Evolutionary conservation across 1,284 basidiomycete genomes (phyloP).

Genomic region (Cutaneotrichosporon spelunceum): DNA sequence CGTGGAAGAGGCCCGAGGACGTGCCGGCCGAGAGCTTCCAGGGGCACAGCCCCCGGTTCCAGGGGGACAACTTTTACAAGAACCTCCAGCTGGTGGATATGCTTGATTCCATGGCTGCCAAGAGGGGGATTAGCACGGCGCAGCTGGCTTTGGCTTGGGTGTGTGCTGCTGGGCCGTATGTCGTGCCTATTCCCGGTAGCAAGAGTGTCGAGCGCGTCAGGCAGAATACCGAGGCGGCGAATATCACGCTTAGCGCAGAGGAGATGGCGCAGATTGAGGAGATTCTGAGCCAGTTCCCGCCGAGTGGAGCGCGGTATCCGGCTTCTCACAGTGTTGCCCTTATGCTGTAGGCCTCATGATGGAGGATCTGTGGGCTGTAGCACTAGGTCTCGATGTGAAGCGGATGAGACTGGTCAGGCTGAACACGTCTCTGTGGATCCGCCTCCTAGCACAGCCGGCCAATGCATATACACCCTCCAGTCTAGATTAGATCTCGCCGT

Average conservation of each 20-base stretch:
- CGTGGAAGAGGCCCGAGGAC: conserved; percentile 56
- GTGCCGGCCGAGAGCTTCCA: conserved; percentile 53
- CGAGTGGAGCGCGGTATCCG: conserved; percentile 37
- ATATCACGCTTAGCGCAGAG: conserved; percentile 53
- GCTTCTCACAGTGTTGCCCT: conserved; percentile 14
- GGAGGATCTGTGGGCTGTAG: too few relatives aligned
- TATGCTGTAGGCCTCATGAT: too few relatives aligned
- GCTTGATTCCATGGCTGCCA: conserved; percentile 54
- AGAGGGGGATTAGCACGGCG: conserved; percentile 57
- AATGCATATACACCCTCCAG: conserved; percentile 3
- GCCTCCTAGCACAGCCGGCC: not conserved
- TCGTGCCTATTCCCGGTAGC: conserved; percentile 60
- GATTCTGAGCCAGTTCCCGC: conserved; percentile 45
- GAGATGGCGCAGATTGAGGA: conserved; percentile 51
- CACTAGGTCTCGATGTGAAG: not conserved
- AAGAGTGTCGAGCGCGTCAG: conserved; percentile 53
- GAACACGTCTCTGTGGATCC: not conserved
- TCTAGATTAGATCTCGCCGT: conserved; percentile 58
- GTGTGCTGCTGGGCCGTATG: conserved; percentile 53
- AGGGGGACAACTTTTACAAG: conserved; percentile 56
- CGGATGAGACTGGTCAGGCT: not conserved
- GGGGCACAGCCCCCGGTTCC: conserved; percentile 40
- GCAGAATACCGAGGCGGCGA: conserved; percentile 55
- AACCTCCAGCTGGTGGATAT: conserved; percentile 60
- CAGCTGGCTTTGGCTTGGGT: conserved; percentile 67